phyloP scores from a whole-genome alignment of 2,329 filamentous ascomycete genomes.

The Emmonsiellopsis sp. region DNA sequence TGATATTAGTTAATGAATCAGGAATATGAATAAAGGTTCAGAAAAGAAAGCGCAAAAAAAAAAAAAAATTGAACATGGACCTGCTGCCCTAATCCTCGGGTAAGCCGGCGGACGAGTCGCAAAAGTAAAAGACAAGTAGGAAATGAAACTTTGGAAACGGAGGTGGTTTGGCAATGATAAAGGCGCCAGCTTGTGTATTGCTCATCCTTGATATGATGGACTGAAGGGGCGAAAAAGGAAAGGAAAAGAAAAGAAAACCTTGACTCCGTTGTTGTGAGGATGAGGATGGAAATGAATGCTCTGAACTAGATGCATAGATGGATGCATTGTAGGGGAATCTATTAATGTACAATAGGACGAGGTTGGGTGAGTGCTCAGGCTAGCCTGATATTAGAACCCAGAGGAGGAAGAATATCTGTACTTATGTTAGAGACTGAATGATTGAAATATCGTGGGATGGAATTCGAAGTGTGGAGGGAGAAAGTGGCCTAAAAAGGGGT shows the following conservation, averaged over 20 bases:
- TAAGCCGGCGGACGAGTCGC: no score
- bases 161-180: no score
- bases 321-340: neutral
- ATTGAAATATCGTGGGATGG: neutral
- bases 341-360: neutral
- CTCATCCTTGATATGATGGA: no score
- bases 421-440: slow-evolving; percentile 3
- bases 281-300: neutral
- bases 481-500: slow-evolving; percentile 3
- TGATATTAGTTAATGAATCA: no score
- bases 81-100: no score
- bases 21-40: no score
- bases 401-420: slow-evolving; percentile 66
- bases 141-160: no score
- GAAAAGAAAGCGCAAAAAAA: no score
- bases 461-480: neutral
- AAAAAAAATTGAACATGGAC: no score
- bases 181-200: no score
- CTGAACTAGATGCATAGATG: neutral
- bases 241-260: neutral
- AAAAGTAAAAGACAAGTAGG: no score
- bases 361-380: neutral
- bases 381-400: slow-evolving; percentile 54
- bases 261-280: neutral
- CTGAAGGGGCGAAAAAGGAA: neutral